Conservation (phyloP, 2,329 filamentous ascomycete genomes). For the Alternaria panax region DNA sequence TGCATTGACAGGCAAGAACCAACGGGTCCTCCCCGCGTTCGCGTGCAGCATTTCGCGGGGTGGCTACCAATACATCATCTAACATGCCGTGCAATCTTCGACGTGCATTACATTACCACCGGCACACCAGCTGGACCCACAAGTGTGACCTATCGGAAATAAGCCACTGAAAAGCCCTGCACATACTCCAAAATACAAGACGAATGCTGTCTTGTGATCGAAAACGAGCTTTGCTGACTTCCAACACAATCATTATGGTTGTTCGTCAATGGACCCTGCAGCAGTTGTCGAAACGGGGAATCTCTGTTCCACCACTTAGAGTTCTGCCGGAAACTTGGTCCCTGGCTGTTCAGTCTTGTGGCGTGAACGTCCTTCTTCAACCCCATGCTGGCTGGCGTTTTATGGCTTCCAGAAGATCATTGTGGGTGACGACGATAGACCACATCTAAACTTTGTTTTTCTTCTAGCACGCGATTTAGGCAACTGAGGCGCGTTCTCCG, state of each 20-base stretch:
- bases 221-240: not conserved
- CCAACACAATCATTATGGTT: not conserved
- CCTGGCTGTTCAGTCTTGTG: constrained; percentile 1
- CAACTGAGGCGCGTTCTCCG: constrained; percentile 13
- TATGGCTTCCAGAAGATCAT: not conserved
- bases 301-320: constrained; percentile 6
- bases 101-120: constrained; percentile 10
- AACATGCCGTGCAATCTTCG: not conserved
- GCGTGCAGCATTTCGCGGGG: constrained; percentile 3
- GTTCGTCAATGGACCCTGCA: not conserved
- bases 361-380: constrained; percentile 4
- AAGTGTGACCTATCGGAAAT: not conserved
- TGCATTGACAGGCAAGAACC: constrained; percentile 5
- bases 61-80: not conserved
- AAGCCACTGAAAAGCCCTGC: not conserved
- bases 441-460: not conserved
- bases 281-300: not conserved
- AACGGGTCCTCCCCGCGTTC: constrained; percentile 9
- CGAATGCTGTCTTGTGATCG: not conserved
- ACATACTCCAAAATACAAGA: not conserved
- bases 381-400: not conserved
- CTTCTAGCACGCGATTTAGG: not conserved
- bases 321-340: not conserved
- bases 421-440: not conserved
- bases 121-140: constrained; percentile 7